Evolutionary conservation across 345 rosid genomes (phyloP), one percentile per base, ranked within the genome.

Genomic region (Conringia planisiliqua): DNA sequence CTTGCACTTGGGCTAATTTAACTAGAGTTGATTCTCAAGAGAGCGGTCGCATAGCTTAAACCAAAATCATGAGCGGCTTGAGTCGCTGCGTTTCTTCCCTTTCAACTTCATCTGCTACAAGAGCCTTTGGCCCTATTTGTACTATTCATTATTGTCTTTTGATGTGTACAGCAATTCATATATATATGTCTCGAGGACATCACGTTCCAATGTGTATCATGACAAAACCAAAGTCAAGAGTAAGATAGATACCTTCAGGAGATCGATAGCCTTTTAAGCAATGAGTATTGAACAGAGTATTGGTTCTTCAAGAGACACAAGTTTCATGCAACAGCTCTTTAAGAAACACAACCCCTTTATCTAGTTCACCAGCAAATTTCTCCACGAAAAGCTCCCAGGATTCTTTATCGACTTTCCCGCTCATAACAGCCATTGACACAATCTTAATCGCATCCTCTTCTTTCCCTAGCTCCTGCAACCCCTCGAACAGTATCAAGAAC

Each of bases 351-450:
- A 29, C 50, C 20, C 84, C 83, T 14, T 44, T 26, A 74, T 88
- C 90, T 70, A 84, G 55, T 68, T 80, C 66, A 54, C 71, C 40
- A 32, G 81, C 70, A 77, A 73, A 71, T 76, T 78, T 85, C 43
- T 68, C 61, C 42, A 92, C 62, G 68, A 92, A 79, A 63, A 83
- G 75, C 39, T 84, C 86, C 96, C 90, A 90, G 29, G 78, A 82
- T 73, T 87, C 88, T 56, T 40, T 39, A 76, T 83, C 88, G 32
- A 88, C 69, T 73, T 66, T 78, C 29, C 83, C 83, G 36, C 86
- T 78, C 70, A 83, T 78, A 66, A 86, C 74, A 29, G 91, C 89
- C 73, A 83, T 48, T 0, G 80, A 77, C 55, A 88, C 74, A 73
- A 87, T 70, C 82, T 86, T 82, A 33, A 71, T 62, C 16, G 86